A percentile compares a stretch with the other conserved stretches of the same genome.
Conservation (phyloP, 495 filamentous ascomycete genomes). For the Xylaria castorea region DNA sequence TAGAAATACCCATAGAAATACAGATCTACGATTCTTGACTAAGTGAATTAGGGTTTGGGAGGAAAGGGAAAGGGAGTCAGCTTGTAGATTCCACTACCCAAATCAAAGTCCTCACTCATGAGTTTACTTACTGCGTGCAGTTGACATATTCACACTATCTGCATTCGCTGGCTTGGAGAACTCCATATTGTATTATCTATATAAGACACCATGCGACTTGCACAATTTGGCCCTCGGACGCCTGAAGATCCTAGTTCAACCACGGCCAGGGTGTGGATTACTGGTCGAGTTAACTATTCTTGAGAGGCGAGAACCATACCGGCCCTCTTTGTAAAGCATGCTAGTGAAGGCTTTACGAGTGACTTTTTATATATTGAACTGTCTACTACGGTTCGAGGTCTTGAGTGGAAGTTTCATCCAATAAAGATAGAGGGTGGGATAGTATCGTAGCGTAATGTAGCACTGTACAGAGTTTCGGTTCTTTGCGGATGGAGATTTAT, state of each 20-base stretch:
- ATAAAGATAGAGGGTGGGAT: not conserved
- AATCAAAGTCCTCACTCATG: not conserved
- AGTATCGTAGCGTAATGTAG: not conserved
- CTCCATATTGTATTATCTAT: not conserved
- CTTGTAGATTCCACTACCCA: not conserved
- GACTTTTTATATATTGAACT: not conserved
- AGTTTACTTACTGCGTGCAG: not conserved
- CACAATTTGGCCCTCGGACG: not conserved
- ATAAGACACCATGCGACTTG: not conserved
- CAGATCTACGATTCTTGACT: not conserved
- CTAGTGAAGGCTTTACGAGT: not conserved
- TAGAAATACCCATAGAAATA: not conserved
- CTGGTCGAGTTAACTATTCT: not conserved
- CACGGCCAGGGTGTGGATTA: not conserved
- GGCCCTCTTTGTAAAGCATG: not conserved
- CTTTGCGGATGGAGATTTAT: not conserved
- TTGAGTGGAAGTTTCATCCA: not conserved
- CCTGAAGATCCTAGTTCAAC: not conserved
- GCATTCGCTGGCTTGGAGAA: not conserved
- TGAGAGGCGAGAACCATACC: not conserved
- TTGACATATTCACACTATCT: not conserved
- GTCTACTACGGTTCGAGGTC: not conserved
- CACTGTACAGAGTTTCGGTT: not conserved
- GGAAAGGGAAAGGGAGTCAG: too few species aligned
- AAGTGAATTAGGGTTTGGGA: not conserved